These are phyloP conservation scores for Plasmopara halstedii DNA, from an alignment of 352 stramenopile genomes.

Conservation along the genomic window DNA sequence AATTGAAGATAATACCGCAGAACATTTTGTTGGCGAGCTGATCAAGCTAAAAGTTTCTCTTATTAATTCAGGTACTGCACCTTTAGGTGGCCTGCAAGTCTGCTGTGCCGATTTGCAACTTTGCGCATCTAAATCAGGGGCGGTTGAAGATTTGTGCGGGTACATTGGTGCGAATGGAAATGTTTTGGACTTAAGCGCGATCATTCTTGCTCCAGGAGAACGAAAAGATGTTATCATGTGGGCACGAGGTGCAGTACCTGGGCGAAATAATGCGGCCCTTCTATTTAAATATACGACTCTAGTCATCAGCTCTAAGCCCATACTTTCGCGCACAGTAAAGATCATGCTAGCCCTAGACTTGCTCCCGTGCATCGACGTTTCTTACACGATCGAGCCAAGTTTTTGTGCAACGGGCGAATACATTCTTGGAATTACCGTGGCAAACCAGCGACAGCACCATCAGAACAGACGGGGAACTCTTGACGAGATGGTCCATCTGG, in stretches of 20 bases:
- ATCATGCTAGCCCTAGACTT: slow-evolving; percentile 56
- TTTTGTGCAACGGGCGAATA: slow-evolving; percentile 59
- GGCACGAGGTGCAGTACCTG: slow-evolving; percentile 29
- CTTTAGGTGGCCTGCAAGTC: slow-evolving; percentile 47
- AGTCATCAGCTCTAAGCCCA: not conserved
- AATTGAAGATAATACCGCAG: slow-evolving; percentile 30
- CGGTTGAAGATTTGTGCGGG: slow-evolving; percentile 19
- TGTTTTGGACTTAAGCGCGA: slow-evolving; percentile 46
- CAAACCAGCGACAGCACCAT: slow-evolving; percentile 38
- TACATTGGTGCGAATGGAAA: slow-evolving; percentile 64
- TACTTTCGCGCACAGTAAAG: slow-evolving; percentile 33
- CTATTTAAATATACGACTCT: slow-evolving; percentile 61
- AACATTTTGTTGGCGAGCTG: slow-evolving; percentile 58
- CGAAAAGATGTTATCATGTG: slow-evolving; percentile 42
- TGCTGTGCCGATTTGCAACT: slow-evolving; percentile 58
- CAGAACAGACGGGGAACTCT: slow-evolving; percentile 6
- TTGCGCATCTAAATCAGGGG: slow-evolving; percentile 31
- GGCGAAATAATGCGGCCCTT: slow-evolving; percentile 41
- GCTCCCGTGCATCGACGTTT: slow-evolving; percentile 49
- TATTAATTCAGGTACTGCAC: slow-evolving; percentile 45
- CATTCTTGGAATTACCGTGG: slow-evolving; percentile 61
- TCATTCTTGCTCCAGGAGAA: slow-evolving; percentile 49
- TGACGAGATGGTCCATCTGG: slow-evolving; percentile 34
- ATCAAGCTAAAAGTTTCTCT: slow-evolving; percentile 46
- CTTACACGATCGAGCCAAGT: slow-evolving; percentile 63